A percentile compares a stretch with the other conserved stretches of the same genome.
phyloP scores from a whole-genome alignment of 2,329 filamentous ascomycete species.

The Penicillium sclerotiorum region DNA sequence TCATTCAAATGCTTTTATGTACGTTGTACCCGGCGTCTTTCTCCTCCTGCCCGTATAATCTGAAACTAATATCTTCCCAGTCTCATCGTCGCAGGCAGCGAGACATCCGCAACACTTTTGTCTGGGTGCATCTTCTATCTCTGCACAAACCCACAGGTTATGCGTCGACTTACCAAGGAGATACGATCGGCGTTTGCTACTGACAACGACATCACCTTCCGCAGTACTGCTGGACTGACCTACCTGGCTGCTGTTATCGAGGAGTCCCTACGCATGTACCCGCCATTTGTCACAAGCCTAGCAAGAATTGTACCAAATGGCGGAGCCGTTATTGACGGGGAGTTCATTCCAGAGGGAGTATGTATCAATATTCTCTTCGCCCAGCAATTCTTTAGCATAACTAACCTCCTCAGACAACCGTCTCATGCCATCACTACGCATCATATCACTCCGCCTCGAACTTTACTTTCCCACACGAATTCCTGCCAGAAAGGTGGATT shows the following conservation, averaged over 20 bases:
- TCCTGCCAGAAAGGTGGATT: slow-evolving; percentile 40
- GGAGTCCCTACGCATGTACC: slow-evolving; percentile 51
- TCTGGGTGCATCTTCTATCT: slow-evolving; percentile 39
- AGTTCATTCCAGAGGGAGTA: slow-evolving; percentile 35
- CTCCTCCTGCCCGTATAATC: background rate
- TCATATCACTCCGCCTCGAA: slow-evolving; percentile 28
- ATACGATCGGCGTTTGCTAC: slow-evolving; percentile 26
- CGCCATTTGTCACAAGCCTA: slow-evolving; percentile 40
- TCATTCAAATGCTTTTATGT: slow-evolving; percentile 30
- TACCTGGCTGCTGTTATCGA: slow-evolving; percentile 53
- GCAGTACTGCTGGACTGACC: slow-evolving; percentile 30
- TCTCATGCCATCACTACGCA: slow-evolving; percentile 27
- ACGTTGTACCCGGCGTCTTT: background rate
- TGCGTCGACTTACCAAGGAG: slow-evolving; percentile 24
- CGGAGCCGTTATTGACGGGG: slow-evolving; percentile 36
- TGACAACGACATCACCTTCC: slow-evolving; percentile 35
- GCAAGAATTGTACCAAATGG: slow-evolving; percentile 31
- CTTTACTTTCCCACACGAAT: slow-evolving; percentile 28
- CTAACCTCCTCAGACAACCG: slow-evolving; percentile 11
- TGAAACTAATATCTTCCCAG: slow-evolving; percentile 1
- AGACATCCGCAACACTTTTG: slow-evolving; percentile 46
- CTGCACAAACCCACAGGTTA: slow-evolving; percentile 20
- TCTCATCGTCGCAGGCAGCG: slow-evolving; percentile 40
- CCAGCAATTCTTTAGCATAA: background rate
- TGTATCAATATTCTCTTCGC: slow-evolving; percentile 1